Percentiles rank a stretch among this genome's conserved stretches.
These are phyloP conservation scores for Cutaneotrichosporon arboriforme DNA, from an alignment of 1,284 basidiomycete genomes.

Conservation along the genomic window DNA sequence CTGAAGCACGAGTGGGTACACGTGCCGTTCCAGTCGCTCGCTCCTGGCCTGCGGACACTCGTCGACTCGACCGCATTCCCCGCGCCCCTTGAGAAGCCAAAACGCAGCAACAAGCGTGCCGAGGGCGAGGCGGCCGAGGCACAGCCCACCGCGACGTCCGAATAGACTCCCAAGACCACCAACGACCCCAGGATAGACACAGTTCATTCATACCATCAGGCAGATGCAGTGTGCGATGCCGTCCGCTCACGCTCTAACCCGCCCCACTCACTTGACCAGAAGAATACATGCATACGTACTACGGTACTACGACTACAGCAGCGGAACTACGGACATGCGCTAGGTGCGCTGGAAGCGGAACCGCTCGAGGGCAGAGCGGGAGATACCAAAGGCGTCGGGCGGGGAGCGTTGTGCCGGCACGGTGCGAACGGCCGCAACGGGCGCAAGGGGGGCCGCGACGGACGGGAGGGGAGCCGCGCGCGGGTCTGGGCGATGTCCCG, in stretches of 20 bases:
- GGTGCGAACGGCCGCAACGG: too few relatives aligned
- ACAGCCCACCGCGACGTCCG: background rate
- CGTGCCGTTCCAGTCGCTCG: background rate
- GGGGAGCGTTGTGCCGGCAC: background rate
- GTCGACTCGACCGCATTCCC: constrained; percentile 1
- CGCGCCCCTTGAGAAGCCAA: background rate
- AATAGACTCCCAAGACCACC: background rate
- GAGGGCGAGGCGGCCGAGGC: background rate
- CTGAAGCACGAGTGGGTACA: constrained; percentile 9
- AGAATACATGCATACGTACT: background rate
- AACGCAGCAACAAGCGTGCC: background rate
- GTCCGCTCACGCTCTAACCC: too few relatives aligned
- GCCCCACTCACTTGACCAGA: too few relatives aligned
- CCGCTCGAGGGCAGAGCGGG: constrained; percentile 14
- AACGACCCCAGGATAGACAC: background rate
- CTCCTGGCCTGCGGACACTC: background rate
- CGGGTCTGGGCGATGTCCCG: background rate
- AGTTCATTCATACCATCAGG: background rate
- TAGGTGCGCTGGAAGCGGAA: constrained; percentile 13
- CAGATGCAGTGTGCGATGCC: constrained; percentile 6
- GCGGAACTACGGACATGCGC: background rate
- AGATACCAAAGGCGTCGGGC: constrained; percentile 8
- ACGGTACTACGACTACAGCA: background rate
- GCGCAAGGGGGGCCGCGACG: too few relatives aligned
- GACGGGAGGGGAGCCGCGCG: too few relatives aligned